Base-by-base conservation (phyloP, 495 filamentous ascomycete genomes). In the Neurospora hispaniola region DNA sequence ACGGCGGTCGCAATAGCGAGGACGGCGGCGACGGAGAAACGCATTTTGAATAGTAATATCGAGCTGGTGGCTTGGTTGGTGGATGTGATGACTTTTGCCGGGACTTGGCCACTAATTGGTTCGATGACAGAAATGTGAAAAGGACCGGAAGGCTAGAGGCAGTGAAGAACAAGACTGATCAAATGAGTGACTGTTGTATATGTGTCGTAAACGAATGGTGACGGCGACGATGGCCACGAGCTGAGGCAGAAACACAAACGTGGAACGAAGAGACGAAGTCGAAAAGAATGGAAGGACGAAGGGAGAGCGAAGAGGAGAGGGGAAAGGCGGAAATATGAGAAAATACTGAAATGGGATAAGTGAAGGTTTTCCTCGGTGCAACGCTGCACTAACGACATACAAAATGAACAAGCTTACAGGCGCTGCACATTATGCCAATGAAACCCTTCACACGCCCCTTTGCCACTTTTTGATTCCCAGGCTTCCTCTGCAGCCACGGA, bases 1-100 rank as follows among this genome's bases (percentile, higher is more conserved):
- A 75, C 81, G 66, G 78, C 76, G 76, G 74, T 75, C 76, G 81
- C 84, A 71, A 85, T 75, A 69, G 83, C 84, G 78, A 86, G 75
- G 79, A 82, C 69, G 72, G 85, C 74, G 59, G 83, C 79, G 73
- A 81, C 74, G 59, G 81, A 73, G 77, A 81, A 84, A 71, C 79
- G 81, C 85, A 86, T 86, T 70, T 82, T 86, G 82, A 70, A 70
- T 70, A 20, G 48, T 73, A 69, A 71, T 66, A 38, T 66, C 54
- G 54, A 66, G 11, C 20, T 23, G 23, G 43, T 39, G 10, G 42
- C 43, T 39, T 71, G 27, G 39, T 73, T 42, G 20, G 43, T 66
- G 18, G 18, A 35, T 62, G 27, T 62, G 54, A 35, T 62, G 46
- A 54, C 43, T 62, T 16, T 62, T 62, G 54, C 23, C 16, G 27